These are phyloP conservation scores for Geranium incanum DNA, from an alignment of 441 rosid species.

Conservation along the genomic window DNA sequence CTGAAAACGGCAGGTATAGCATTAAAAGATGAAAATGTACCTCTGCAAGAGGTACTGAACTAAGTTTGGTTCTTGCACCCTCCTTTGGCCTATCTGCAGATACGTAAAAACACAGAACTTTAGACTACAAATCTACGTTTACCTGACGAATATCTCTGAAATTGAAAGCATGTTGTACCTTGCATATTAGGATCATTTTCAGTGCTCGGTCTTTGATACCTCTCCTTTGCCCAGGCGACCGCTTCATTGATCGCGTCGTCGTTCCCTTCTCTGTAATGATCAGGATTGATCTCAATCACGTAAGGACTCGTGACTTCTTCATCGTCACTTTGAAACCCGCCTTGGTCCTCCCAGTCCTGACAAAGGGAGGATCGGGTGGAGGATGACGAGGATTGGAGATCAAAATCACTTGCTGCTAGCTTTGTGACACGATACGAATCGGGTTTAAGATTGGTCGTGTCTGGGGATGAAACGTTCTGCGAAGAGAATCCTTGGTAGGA, in stretches of 20 bases:
- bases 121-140: background rate
- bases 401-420: constrained; percentile 44
- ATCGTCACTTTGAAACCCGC: constrained; percentile 21
- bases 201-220: constrained; percentile 36
- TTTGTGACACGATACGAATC: constrained; percentile 40
- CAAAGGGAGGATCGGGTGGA: constrained; percentile 58
- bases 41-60: constrained; percentile 22
- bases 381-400: constrained; percentile 58
- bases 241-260: constrained; percentile 78
- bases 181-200: background rate
- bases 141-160: no score
- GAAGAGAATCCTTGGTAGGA: constrained; percentile 34
- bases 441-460: constrained; percentile 51
- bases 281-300: constrained; percentile 74
- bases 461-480: constrained; percentile 55
- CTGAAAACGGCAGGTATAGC: background rate
- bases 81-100: constrained; percentile 28
- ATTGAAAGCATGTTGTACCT: constrained; percentile 11
- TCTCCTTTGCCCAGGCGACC: constrained; percentile 91
- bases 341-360: constrained; percentile 19
- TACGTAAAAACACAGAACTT: background rate
- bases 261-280: constrained; percentile 28
- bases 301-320: constrained; percentile 68
- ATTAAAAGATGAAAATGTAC: constrained; percentile 17
- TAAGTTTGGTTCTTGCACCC: background rate